phyloP scores from a whole-genome alignment of 306 rosid genomes.

The Cucurbita moschata region DNA sequence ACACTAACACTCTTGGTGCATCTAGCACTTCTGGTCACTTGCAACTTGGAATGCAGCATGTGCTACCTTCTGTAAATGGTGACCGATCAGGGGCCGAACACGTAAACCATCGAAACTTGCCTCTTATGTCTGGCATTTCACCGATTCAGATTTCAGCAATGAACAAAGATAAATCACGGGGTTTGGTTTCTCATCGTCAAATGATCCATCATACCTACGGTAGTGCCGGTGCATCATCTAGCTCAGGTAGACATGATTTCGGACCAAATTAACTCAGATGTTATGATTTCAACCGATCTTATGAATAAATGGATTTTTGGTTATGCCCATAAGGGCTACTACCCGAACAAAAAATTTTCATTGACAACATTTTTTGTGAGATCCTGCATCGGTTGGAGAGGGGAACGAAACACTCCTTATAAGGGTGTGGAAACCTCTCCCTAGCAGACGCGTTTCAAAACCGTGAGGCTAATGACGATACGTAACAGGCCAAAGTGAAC shows the following conservation, averaged over 20 bases:
- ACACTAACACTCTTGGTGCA: conserved; percentile 16
- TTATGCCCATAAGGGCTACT: not conserved
- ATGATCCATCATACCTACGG: conserved; percentile 47
- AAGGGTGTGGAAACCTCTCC: too few species aligned
- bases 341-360: not conserved
- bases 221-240: conserved; percentile 43
- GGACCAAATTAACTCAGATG: not conserved
- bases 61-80: conserved; percentile 33
- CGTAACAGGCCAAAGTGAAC: too few species aligned
- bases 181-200: conserved; percentile 60
- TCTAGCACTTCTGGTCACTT: conserved; percentile 23
- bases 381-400: too few species aligned
- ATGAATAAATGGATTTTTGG: too few species aligned
- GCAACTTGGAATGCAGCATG: conserved; percentile 59
- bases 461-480: too few species aligned
- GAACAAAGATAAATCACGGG: conserved; percentile 77
- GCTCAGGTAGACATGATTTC: conserved; percentile 40
- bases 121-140: conserved; percentile 60
- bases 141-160: conserved; percentile 65
- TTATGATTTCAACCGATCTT: not conserved
- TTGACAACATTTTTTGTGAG: not conserved
- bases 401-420: too few species aligned
- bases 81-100: conserved; percentile 46
- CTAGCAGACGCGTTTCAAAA: too few species aligned
- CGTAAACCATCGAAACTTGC: conserved; percentile 47